phyloP scores from a whole-genome alignment of 192 early-diverging fungal species.

The Podila minutissima region DNA sequence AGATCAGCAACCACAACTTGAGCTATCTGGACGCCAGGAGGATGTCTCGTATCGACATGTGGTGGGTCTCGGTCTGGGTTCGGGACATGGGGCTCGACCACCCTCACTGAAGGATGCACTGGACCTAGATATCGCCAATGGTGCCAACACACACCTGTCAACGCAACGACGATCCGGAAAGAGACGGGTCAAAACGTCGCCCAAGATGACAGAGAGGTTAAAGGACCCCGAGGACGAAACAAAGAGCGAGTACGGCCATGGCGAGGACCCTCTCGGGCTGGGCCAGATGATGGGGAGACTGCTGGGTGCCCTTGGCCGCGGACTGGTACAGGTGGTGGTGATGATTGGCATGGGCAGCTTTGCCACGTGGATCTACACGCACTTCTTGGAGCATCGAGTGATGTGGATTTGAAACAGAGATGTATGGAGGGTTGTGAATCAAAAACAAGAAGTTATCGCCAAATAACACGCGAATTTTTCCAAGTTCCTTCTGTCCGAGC shows the following conservation, averaged over 20 bases:
- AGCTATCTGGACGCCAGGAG: not conserved
- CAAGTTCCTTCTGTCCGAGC: no score
- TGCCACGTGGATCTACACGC: conserved; percentile 25
- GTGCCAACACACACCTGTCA: not conserved
- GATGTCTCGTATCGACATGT: not conserved
- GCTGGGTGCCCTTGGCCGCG: conserved; percentile 15
- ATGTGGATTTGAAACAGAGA: conserved; percentile 15
- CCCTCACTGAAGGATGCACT: not conserved
- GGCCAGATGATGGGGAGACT: conserved; percentile 24
- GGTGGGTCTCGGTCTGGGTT: not conserved
- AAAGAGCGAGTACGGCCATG: not conserved
- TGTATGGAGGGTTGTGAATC: no score
- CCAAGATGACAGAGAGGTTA: not conserved
- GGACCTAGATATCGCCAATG: not conserved
- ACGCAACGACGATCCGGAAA: not conserved
- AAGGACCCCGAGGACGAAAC: not conserved
- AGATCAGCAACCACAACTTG: not conserved
- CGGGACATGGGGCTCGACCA: not conserved
- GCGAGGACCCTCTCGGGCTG: conserved; percentile 24
- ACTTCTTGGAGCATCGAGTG: conserved; percentile 29
- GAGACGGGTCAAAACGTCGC: not conserved
- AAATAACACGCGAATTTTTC: no score
- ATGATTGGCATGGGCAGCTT: conserved; percentile 40
- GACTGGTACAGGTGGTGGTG: conserved; percentile 14
- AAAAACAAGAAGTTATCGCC: no score